Base-by-base conservation (phyloP, 352 stramenopile genomes). In the Phytopythium sindhum region DNA sequence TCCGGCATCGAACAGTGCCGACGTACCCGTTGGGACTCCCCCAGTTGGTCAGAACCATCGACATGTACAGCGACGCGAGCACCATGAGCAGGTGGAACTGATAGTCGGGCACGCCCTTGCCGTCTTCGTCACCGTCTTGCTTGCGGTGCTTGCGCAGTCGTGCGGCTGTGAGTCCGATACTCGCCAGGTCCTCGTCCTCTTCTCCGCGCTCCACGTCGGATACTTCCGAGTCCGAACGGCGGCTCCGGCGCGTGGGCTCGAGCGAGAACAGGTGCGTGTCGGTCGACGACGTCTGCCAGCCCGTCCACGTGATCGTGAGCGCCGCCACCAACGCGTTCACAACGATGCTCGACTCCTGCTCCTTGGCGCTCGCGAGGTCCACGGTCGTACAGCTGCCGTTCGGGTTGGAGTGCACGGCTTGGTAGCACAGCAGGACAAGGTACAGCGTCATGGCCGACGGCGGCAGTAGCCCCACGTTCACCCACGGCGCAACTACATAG, bases 1-100 rank as follows among this genome's bases (percentile, higher is more conserved):
- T 39, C 5, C 1, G 21, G 11, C 7, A 37, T 47, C 15, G 52
- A 47, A 50, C 26, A 21, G 59, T 57, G 29, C 10, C 41, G 2
- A 37, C 61, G 54, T 77, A 90, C 81, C 81, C 80, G 31, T 86
- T 65, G 5, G 78, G 72, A 33, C 80, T 86, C 0, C 79, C 80
- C 82, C 84, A 93, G 65, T 89, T 84, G n/a, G 84, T 90, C 42
- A 93, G 70, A 47, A 89, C 77, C 84, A 93, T 93, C 15, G 82
- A 80, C 84, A 93, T 89, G 68, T 93, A 93, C 39, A 93, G 75
- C n/a, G 71, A 78, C 12, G 80, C 83, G 17, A 93, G 59, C 23
- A 93, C 53, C 80, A 93, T 91, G 12, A 93, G 68, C 35, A 83
- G 39, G 55, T 91, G 82, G 57, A 90, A 93, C 61, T 91, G 81